Base-by-base conservation (phyloP, 1,139 yeast species). In the Geotrichum australiense region DNA sequence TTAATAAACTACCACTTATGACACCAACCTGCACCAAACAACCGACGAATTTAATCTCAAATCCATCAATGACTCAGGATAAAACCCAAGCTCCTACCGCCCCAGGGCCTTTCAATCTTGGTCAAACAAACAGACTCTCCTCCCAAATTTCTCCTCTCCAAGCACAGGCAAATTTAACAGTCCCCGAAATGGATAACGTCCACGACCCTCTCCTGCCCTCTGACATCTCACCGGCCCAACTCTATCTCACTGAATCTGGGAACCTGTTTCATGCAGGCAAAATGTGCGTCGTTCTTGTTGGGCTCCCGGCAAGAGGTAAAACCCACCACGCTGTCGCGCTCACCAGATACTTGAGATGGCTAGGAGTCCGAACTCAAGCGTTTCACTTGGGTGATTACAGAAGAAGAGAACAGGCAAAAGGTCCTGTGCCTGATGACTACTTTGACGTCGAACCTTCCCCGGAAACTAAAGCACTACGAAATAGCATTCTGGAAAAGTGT, bases 251-350 rank as follows among this genome's bases (percentile, higher is more conserved):
- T 0, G 95, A 86, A 50, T 77, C 87, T 0, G 96, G 96, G 0
- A 71, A 86, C 48, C 69, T 93, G 54, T 91, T 85, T 65, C 97
- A 91, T 56, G 97, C 98, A 3, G 98, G 98, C 3, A 85, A 87
- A 57, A 80, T 91, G 41, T 78, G 94, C 56, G 81, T 91, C 46
- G 86, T 83, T 8, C 70, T 91, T 52, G 94, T 86, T 5, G 99
- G 99, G 0, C 70, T 89, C 48, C 98, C 99, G 1, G 98, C 96
- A 1, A 73, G 98, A 42, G 97, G 98, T 5, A 91, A 91, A 60
- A 91, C 98, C 1, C 91, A 89, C 59, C 71, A 89, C 46, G 82
- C 96, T 5, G 97, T 89, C 20, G 80, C 95, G 10, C 71, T 91
- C 49, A 87, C 96, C 1, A 73, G 98, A 47, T 91, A 89, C 59